Evolutionary conservation across 2,329 filamentous ascomycete species (phyloP), one percentile per base, ranked within the genome.

Genomic region (Geosmithia flava): DNA sequence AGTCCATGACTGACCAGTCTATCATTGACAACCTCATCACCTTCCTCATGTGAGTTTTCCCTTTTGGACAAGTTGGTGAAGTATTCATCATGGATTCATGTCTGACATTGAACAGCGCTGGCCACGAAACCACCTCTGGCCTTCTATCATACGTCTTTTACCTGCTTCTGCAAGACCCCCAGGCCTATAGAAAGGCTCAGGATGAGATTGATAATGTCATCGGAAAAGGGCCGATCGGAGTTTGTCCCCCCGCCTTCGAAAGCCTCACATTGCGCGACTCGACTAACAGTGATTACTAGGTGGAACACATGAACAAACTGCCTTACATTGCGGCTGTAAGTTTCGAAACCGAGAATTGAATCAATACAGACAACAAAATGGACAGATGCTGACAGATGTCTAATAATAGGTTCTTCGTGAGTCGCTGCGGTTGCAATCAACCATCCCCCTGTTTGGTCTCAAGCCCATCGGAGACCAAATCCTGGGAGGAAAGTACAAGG

Each of bases 1-100:
- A 78, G 53, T 69, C 70, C 7, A 68, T 87, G 59, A 71, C 67
- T 0, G 76, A 83, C 53, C 64, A 71, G 3, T 74, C 69, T 33
- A 82, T 85, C 53, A 70, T 76, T 29, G 71, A 82, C 57, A 85
- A 87, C 53, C 75, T 86, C 66, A 77, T 83, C 48, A 85, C 81
- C 0, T 85, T 85, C 54, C 62, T 85, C n/a, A 77, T 81, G 33
- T 37, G 15, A 37, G 33, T 37, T 3, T 11, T 13, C 33, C 11
- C 13, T 37, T 3, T 11, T 11, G 23, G 23, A 27, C 23, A 27
- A 27, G 23, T 8, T n/a, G n/a, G 8, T 8, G 4, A 8, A 27
- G 23, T 27, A 8, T 8, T 27, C 8, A 8, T 8, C 23, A n/a
- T n/a, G 4, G 23, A 27, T 8, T 8, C 8, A 8, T 27, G 23